Evolutionary conservation across 176 grass and related monocot genomes (phyloP), one percentile per base, ranked within the genome.

Genomic region (Triticum timopheevii): DNA sequence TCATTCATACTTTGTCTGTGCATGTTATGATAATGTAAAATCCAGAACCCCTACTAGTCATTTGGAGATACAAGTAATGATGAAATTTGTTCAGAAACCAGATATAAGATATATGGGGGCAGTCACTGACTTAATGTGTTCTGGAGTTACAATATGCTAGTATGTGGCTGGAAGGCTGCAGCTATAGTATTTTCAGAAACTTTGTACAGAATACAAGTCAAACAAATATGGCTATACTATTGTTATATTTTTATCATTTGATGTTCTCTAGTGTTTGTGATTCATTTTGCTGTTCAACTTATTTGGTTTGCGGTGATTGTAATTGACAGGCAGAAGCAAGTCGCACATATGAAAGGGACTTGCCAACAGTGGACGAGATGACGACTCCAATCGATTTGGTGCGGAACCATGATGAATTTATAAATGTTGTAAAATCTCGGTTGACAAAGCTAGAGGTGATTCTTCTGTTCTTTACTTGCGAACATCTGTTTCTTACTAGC

Each of bases 391-490:
- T 85, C 58, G 88, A 87, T 87, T 80, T 96, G 86, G 70, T 88
- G 61, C 71, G 39, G 89, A 96, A 89, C 77, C 97, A 96, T 85
- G 92, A 98, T 28, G 84, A 87, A 69, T 98, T 98, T 73, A 71
- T 98, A 82, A 98, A 94, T 89, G 65, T 83, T 88, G 61, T 96
- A 74, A 98, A 98, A 94, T 95, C 92, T 91, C 97, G 97, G 76
- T 68, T 98, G 52, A 98, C 92, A 67, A 98, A 96, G 67, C 83
- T 98, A 56, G 91, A 98, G 93, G 96, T 98, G 62, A 81, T 34
- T 23, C 33, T 79, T 84, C 82, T 78, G 54, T 28, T 83, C 69
- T 86, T 67, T 70, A 52, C 44, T 79, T 68, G 36, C 0, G 5
- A 61, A 65, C 47, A 30, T 67, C 5, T 74, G 74, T 81, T 85